phyloP scores from a whole-genome alignment of 257 asterid genomes.

The Dorcoceras hygrometricum region DNA sequence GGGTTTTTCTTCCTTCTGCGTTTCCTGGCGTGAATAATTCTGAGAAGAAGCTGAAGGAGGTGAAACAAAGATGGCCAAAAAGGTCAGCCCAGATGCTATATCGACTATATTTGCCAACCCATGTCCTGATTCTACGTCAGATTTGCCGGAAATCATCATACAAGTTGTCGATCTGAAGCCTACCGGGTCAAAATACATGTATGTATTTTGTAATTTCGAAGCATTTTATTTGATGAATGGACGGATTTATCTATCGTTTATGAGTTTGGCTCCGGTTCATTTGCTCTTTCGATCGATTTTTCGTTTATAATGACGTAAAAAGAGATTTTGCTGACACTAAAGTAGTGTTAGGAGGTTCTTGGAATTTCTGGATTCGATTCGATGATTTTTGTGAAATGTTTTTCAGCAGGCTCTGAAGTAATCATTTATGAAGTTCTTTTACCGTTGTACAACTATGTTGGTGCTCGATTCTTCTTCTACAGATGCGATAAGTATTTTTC shows the following conservation, averaged over 20 bases:
- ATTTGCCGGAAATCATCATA: slow-evolving; percentile 61
- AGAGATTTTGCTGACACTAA: neutral
- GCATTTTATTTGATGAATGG: neutral
- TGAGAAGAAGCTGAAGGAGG: neutral
- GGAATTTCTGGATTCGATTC: neutral
- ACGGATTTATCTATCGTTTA: no score
- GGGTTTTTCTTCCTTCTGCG: neutral
- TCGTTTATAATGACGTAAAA: neutral
- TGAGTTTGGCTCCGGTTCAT: no score
- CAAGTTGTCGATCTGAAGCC: slow-evolving; percentile 80
- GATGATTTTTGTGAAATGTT: neutral
- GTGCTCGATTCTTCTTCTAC: neutral
- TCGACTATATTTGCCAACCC: slow-evolving; percentile 70
- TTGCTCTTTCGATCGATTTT: neutral
- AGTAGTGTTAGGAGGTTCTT: slow-evolving; percentile 2
- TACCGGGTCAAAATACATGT: slow-evolving; percentile 60
- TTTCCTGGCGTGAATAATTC: neutral
- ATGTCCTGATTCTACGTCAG: slow-evolving; percentile 58
- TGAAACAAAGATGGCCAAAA: slow-evolving; percentile 37
- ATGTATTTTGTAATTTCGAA: neutral
- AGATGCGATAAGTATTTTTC: neutral
- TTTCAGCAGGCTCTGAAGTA: neutral
- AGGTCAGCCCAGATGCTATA: slow-evolving; percentile 64
- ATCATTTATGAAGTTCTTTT: neutral
- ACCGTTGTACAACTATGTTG: neutral